Percentiles rank a stretch among this genome's conserved stretches.
Conservation (phyloP, 2,329 filamentous ascomycete species). For the Tolypocladium endophyticum region DNA sequence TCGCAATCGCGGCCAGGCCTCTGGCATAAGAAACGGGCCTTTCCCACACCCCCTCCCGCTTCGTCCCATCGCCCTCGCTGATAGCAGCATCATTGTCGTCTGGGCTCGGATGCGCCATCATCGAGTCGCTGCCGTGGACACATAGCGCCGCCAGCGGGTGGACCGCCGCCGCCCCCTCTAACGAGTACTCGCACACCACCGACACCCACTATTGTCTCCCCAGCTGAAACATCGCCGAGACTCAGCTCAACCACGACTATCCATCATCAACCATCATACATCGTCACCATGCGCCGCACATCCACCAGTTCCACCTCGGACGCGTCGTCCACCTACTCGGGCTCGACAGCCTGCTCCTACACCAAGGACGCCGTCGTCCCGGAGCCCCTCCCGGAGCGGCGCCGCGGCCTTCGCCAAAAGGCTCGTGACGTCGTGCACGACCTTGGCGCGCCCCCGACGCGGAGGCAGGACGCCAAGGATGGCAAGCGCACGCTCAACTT, state of each 20-base stretch:
- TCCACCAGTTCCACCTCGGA: constrained; percentile 18
- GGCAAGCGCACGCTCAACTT: constrained; percentile 17
- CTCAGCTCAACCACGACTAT: background rate
- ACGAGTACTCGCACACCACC: background rate
- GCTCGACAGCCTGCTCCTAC: constrained; percentile 17
- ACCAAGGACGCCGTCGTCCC: constrained; percentile 10
- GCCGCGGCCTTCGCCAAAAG: constrained; percentile 18
- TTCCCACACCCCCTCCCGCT: background rate
- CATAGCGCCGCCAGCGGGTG: background rate
- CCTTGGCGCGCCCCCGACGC: constrained; percentile 20
- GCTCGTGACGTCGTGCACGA: constrained; percentile 22
- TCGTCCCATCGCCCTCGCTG: background rate
- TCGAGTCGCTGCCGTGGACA: background rate
- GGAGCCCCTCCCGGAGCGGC: constrained; percentile 3
- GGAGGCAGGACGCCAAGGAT: constrained; percentile 19
- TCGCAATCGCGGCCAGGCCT: background rate
- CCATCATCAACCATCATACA: background rate
- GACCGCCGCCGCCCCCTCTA: background rate
- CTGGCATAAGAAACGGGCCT: background rate
- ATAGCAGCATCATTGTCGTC: background rate
- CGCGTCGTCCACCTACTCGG: constrained; percentile 19
- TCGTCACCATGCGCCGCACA: constrained; percentile 11
- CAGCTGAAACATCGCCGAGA: background rate
- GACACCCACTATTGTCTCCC: background rate
- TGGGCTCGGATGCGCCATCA: background rate